Evolutionary conservation across 805 yeast species (phyloP), one percentile per base, ranked within the genome.

Genomic region (Vanderwaltozyma yarrowii): DNA sequence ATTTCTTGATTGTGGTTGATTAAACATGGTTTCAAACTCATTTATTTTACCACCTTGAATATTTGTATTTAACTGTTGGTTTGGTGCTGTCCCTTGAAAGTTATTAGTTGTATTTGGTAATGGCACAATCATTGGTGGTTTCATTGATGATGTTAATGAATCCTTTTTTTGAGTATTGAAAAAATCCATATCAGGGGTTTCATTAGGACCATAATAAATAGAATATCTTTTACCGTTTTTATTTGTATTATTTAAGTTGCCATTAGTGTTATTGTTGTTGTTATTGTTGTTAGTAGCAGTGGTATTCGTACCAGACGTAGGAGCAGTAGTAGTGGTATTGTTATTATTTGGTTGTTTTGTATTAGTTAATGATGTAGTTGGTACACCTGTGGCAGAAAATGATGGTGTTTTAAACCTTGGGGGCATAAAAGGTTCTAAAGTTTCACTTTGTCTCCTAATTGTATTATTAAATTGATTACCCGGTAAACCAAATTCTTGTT

Each of bases 361-460:
- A 8, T 15, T 16, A 24, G 38, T 25, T 38, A 46, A 16, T 30
- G 37, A 31, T 39, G 40, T 17, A 35, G 35, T 27, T 27, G 35
- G 14, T 25, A 38, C 25, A 31, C 38, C 44, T 2, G 40, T 36
- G 19, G 40, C 33, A 16, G 50, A 41, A 27, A 49, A 47, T 8
- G 51, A 42, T 5, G 56, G 52, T 1, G 50, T 50, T 35, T 52
- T 54, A 32, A 61, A 49, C 33, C 60, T 55, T 4, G 58, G 53
- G 3, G 71, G 64, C 35, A 64, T 58, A 45, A 70, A 71, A 1
- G 73, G 70, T 38, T 71, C 76, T 35, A 70, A 43, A 36, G 69
- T 74, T 45, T 72, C 76, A 34, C 73, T 64, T n/a, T 68, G 71
- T 34, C 74, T 56, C 44, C 73, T 58, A 11, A 47, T 37, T 4